Base-by-base conservation (phyloP, 139 green algal species). In the Asterochloris sp. region DNA sequence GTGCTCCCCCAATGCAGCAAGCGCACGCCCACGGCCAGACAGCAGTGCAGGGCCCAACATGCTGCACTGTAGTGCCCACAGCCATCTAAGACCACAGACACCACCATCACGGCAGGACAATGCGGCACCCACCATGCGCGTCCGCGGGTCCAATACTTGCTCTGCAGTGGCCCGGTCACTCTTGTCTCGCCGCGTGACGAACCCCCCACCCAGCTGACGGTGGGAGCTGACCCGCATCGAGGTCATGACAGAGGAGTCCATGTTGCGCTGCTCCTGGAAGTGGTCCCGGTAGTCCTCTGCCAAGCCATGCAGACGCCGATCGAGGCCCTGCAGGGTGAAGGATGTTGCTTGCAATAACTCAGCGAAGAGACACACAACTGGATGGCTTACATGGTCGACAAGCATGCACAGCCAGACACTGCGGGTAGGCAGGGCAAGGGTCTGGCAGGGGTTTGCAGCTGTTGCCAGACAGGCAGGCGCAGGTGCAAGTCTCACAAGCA, bases 151-250 rank as follows among this genome's bases (percentile, higher is more conserved):
- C 62, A 99, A 81, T 62, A 89, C 89, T 73, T 89, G 86, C 87
- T 98, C 95, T 66, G 97, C 94, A 1, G 96, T 99, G n/a, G 96
- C 96, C 0, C 96, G 83, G 87, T 99, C 95, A 23, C 77, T 83
- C 76, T 97, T 96, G 88, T 99, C 96, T 79, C 84, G 85, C 73
- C 47, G 78, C 64, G 81, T 83, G 76, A 75, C 69, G 2, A 28
- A 60, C 79, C 78, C 79, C 78, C 24, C 66, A 78, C 27, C 62
- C 38, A 54, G 38, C 83, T 83, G 85, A 61, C 85, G 85, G 16
- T 66, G 62, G 13, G 84, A 86, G 76, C 78, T 85, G 60, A 69
- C 85, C n/a, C 78, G 80, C 64, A 90, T 75, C 21, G 83, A 73
- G 38, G 88, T 89, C n/a, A 84, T 78, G 23, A 91, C 88, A 0